These are phyloP conservation scores for Neoboletus brunneissimus DNA, from an alignment of 768 basidiomycete species.

Conservation along the genomic window DNA sequence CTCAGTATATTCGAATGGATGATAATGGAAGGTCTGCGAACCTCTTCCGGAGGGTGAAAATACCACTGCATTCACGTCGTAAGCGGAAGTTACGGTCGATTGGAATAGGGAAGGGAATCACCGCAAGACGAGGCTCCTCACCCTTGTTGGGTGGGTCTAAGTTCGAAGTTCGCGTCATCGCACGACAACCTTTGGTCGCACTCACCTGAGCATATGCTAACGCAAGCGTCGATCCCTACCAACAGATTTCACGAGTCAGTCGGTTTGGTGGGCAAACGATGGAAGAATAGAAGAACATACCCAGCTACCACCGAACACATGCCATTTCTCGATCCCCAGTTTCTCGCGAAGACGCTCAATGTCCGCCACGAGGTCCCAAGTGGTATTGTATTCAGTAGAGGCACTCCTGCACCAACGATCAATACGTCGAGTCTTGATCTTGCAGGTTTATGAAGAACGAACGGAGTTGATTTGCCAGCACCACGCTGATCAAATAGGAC, in stretches of 20 bases:
- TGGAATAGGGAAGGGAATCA: slow-evolving; percentile 26
- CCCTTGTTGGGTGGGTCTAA: slow-evolving; percentile 77
- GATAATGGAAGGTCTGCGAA: slow-evolving; percentile 22
- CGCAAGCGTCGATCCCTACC: slow-evolving; percentile 80
- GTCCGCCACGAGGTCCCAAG: slow-evolving; percentile 91
- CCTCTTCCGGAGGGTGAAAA: slow-evolving; percentile 85
- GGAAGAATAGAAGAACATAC: slow-evolving; percentile 38
- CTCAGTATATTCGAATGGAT: not conserved
- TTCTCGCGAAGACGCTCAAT: slow-evolving; percentile 79
- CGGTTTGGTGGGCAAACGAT: not conserved
- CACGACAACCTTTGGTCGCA: not conserved
- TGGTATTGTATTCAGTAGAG: slow-evolving; percentile 82
- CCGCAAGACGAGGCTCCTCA: slow-evolving; percentile 77
- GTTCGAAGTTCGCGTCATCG: not conserved
- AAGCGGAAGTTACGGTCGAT: not conserved
- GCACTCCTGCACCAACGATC: slow-evolving; percentile 52
- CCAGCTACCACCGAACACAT: slow-evolving; percentile 95
- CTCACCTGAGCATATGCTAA: slow-evolving; percentile 80
- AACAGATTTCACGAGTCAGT: not conserved
- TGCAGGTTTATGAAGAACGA: slow-evolving; percentile 26
- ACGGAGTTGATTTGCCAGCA: slow-evolving; percentile 84
- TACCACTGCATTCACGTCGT: slow-evolving; percentile 52
- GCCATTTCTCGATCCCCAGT: slow-evolving; percentile 81
- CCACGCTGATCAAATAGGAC: slow-evolving; percentile 90
- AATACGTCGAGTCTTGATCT: slow-evolving; percentile 1